These are phyloP conservation scores for Acorus gramineus DNA, from an alignment of 106 monocot species.

Conservation along the genomic window DNA sequence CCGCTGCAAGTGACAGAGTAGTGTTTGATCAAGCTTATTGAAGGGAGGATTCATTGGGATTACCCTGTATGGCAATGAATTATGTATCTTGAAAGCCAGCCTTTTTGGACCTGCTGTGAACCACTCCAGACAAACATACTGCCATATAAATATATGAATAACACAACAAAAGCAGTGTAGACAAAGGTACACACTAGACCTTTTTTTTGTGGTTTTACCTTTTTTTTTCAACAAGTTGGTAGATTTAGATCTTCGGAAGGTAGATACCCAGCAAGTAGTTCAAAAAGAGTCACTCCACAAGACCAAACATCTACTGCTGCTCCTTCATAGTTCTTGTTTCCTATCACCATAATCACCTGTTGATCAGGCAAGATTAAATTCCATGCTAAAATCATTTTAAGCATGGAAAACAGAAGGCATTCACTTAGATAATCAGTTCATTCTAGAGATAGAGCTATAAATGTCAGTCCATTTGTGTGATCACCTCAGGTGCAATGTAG, in stretches of 20 bases:
- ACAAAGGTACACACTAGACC: no score
- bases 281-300: slow-evolving; percentile 63
- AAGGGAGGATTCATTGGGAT: no score
- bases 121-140: slow-evolving; percentile 10
- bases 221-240: slow-evolving; percentile 56
- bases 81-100: slow-evolving; percentile 2
- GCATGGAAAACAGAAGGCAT: no score
- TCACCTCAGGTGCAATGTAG: slow-evolving; percentile 78
- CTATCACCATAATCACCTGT: slow-evolving; percentile 64
- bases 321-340: slow-evolving; percentile 46
- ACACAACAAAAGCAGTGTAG: background rate
- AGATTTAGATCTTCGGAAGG: slow-evolving; percentile 51
- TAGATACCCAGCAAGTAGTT: slow-evolving; percentile 47
- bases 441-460: no score
- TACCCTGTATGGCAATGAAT: slow-evolving; percentile 9
- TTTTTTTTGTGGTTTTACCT: background rate
- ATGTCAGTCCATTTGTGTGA: background rate
- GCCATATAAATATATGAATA: slow-evolving; percentile 5
- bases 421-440: no score
- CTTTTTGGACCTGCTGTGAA: slow-evolving; percentile 6
- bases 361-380: background rate
- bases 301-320: slow-evolving; percentile 55
- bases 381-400: no score
- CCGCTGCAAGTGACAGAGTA: slow-evolving; percentile 14
- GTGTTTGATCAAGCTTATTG: no score